A percentile compares a stretch with the other conserved stretches of the same genome.
Evolutionary conservation across 805 yeast species (phyloP).

Genomic region (Ogataea zsoltii): DNA sequence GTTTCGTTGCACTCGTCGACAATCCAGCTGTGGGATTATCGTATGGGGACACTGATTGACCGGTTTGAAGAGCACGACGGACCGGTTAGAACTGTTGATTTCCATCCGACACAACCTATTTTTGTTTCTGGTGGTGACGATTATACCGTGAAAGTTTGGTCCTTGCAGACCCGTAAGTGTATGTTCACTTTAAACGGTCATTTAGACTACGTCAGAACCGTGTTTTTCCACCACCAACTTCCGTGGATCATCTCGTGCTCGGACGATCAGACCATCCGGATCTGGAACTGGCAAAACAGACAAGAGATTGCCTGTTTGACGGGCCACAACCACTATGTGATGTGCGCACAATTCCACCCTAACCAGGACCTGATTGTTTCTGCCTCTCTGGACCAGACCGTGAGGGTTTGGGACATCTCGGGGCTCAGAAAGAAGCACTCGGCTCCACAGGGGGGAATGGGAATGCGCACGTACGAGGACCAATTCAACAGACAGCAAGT

Average conservation of each 20-base stretch:
- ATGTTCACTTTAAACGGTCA: slow-evolving; percentile 91
- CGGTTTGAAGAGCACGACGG: slow-evolving; percentile 98
- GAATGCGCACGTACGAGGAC: slow-evolving; percentile 47
- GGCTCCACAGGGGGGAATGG: slow-evolving; percentile 52
- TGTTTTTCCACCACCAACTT: slow-evolving; percentile 89
- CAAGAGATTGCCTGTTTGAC: slow-evolving; percentile 96
- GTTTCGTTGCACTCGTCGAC: slow-evolving; percentile 96
- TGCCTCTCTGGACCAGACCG: slow-evolving; percentile 97
- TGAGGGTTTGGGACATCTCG: slow-evolving; percentile 97
- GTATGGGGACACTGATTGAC: slow-evolving; percentile 97
- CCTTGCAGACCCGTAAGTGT: slow-evolving; percentile 86
- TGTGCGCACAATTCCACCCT: slow-evolving; percentile 98
- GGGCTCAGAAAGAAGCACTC: slow-evolving; percentile 94
- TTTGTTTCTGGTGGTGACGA: slow-evolving; percentile 98
- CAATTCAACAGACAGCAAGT: slow-evolving; percentile 56
- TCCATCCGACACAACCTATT: slow-evolving; percentile 97
- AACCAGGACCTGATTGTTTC: slow-evolving; percentile 91
- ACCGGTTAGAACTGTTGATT: slow-evolving; percentile 92
- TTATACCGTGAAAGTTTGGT: slow-evolving; percentile 94
- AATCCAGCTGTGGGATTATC: slow-evolving; percentile 98
- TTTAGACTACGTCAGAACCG: slow-evolving; percentile 92
- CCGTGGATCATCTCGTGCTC: slow-evolving; percentile 97
- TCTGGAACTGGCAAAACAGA: slow-evolving; percentile 99
- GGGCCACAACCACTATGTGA: slow-evolving; percentile 97
- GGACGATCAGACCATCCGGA: slow-evolving; percentile 97